phyloP scores from a whole-genome alignment of 73 alveolate genomes.

The Paramecium pentaurelia region DNA sequence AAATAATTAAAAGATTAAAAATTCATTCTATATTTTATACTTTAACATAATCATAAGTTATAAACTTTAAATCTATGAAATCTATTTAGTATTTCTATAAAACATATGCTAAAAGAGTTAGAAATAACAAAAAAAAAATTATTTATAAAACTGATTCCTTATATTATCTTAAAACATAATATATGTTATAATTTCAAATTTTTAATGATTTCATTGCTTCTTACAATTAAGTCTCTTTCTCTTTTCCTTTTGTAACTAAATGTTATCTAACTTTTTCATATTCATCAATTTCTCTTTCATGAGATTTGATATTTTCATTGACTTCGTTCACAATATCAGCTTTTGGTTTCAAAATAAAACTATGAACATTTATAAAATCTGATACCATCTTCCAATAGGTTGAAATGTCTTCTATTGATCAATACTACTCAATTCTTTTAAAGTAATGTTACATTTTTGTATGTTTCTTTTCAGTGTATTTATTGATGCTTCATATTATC shows the following conservation, averaged over 20 bases:
- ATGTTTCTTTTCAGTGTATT: background rate
- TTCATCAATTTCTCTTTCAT: background rate
- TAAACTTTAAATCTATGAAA: no score
- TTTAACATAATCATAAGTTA: no score
- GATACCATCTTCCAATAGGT: slow-evolving; percentile 37
- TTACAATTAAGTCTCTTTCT: background rate
- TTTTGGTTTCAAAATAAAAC: slow-evolving; percentile 31
- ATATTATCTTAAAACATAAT: background rate
- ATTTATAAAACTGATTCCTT: background rate
- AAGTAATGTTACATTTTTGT: slow-evolving; percentile 26
- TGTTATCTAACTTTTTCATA: background rate
- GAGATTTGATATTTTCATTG: background rate
- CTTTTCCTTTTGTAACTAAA: background rate
- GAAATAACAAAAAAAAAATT: no score
- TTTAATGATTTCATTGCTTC: background rate
- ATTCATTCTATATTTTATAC: no score
- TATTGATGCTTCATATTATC: background rate
- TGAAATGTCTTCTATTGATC: background rate
- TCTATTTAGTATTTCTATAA: no score
- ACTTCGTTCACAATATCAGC: background rate
- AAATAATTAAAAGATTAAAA: no score
- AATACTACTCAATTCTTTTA: slow-evolving; percentile 13
- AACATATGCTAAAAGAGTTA: no score
- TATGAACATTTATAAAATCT: background rate
- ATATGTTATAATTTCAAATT: background rate